Base-by-base conservation (phyloP, 2,329 filamentous ascomycete genomes). In the Fusarium ramigenum region DNA sequence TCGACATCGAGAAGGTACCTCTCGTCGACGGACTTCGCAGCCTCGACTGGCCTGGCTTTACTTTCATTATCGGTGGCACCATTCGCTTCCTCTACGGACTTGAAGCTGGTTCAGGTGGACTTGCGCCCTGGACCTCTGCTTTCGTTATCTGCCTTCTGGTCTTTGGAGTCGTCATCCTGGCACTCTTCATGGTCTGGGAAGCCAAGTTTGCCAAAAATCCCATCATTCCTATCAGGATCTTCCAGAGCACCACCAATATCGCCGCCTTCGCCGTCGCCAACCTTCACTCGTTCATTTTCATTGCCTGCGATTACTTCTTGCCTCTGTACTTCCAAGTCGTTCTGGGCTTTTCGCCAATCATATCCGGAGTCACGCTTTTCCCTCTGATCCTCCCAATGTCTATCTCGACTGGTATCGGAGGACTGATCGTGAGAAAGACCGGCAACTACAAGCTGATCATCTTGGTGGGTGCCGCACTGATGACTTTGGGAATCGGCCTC, bases 1-100 rank as follows among this genome's bases (percentile, higher is more conserved):
- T 94, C 37, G 88, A 93, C 78, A 92, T 90, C n/a, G 91, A 91
- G 3, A 86, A 86, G 60, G 93, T 92, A 1, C 87, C 90, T 1
- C 79, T 93, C 6, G 79, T 84, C 49, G 80, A 90, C 43, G 92
- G 92, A 2, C 80, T 94, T 11, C 87, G 87, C 30, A 91, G 91
- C 19, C 86, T 90, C 39, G 88, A 90, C 80, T 90, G 88, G 88
- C 70, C 84, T 1, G 88, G 88, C 37, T 87, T 84, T 63, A 23
- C 85, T 3, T 80, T 87, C 34, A 89, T 96, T 79, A 88, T 95
- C 21, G 93, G 92, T 44, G 93, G 92, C n/a, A 95, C 93, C 0
- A 86, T 97, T 19, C 96, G 97, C 93, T 86, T 97, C 69, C 89
- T 97, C 2, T 90, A 97, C 47, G 95, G 94, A 1, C 88, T 97